Base-by-base conservation (phyloP, 441 rosid species). In the Omphalea diandra region DNA sequence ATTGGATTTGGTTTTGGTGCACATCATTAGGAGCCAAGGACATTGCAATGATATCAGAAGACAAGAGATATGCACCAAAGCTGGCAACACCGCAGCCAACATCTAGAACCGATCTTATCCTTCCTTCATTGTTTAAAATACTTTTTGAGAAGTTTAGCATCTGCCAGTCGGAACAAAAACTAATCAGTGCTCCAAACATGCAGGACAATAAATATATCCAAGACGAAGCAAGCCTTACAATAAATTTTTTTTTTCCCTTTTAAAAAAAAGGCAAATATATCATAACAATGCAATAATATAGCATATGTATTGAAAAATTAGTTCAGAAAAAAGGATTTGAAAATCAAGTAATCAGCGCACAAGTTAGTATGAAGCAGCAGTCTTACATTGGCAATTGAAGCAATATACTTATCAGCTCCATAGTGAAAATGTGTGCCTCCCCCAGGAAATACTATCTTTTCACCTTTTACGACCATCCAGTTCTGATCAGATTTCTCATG, bases 361-460 rank as follows among this genome's bases (percentile, higher is more conserved):
- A 49, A 41, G 18, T 63, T 44, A 53, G 33, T 46, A 69, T 49
- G 70, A 44, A 56, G 1, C 44, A 73, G 68, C 7, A 69, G 5
- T 46, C 88, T 88, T 88, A 93, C 98, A 72, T 93, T 93, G 3
- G 99, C 99, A 68, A 96, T 88, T 4, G 92, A 84, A 65, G 99
- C 86, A 79, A 96, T 96, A 80, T 96, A 96, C 69, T 93, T 96
- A 75, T 85, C 99, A 76, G 99, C 99, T 72, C 99, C 99, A 55
- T 96, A 87, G 82, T 96, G 99, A 75, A 96, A 96, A 81, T 96
- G 99, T 63, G 99, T 96, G 62, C 99, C 99, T 62, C 99, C 99
- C 43, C 99, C 99, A 0, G 99, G 98, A 67, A 96, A 96, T 7
- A 65, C 70, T 22, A 96, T 93, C 81, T 90, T 96, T 41, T 96